Base-by-base conservation (phyloP, 306 rosid genomes). In the Mimosa bimucronata region DNA sequence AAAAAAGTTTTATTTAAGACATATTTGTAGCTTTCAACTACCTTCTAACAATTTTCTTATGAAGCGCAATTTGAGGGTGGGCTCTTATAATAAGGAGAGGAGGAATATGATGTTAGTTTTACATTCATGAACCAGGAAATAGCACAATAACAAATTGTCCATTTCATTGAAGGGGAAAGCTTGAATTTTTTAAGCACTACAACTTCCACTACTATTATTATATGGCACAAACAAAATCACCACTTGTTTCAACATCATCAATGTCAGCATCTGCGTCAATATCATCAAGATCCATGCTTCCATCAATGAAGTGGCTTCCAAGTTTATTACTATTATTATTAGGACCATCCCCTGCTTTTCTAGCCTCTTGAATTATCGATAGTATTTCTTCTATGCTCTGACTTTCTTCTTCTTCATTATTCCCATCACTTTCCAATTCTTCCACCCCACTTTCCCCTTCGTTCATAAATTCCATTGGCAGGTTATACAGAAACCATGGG, bases 271-370 rank as follows among this genome's bases (percentile, higher is more conserved):
- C 74, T 2, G 31, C 21, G 21, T 69, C 74, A 26, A 69, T 21
- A 26, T 69, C 74, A 69, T 69, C 74, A 42, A 69, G 74, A 21
- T 69, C 74, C 74, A 69, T 69, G 55, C 74, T 69, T 41, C 74
- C 74, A 8, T 16, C 55, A 1, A 69, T 31, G 2, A 69, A 69
- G 30, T 21, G 19, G 6, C 55, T 53, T 41, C 74, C 74, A 12
- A 41, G 18, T 42, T 69, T 69, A 12, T 52, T 18, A 52, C n/a
- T 18, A 19, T 52, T 52, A 19, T 7, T n/a, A 19, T 55, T 21
- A 21, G 74, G 55, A 45, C 37, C 29, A 6, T 68, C 55, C 13
- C 37, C 74, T 6, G 74, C 12, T 42, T 69, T 69, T 28, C 74
- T 28, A 42, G 74, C 74, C 55, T 69, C 74, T 69, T 69, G 74